A percentile compares a stretch with the other conserved stretches of the same genome.
Conservation (phyloP, 257 asterid species). For the Avicennia marina region DNA sequence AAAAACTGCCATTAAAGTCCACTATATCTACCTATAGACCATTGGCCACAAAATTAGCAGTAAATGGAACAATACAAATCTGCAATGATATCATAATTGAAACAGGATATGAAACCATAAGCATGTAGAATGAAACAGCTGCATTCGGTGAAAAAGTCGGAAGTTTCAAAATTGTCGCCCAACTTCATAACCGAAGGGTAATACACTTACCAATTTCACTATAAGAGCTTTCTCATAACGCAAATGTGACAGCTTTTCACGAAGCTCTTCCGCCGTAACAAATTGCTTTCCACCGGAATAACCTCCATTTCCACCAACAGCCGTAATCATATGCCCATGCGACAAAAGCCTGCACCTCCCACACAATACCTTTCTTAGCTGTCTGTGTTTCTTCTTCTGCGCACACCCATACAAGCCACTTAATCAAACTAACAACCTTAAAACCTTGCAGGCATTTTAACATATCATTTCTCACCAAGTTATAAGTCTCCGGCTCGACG, state of each 20-base stretch:
- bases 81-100: neutral
- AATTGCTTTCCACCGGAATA: constrained; percentile 96
- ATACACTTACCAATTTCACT: constrained; percentile 67
- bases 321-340: constrained; percentile 96
- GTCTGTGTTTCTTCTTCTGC: constrained; percentile 94
- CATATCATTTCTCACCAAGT: constrained; percentile 25
- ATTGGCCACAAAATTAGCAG: constrained; percentile 10
- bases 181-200: constrained; percentile 4
- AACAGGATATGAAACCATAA: too few relatives aligned
- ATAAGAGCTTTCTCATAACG: constrained; percentile 76
- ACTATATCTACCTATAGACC: constrained; percentile 94
- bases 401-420: constrained; percentile 14
- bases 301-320: constrained; percentile 99
- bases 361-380: constrained; percentile 68
- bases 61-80: neutral
- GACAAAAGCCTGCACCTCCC: constrained; percentile 94
- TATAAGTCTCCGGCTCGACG: constrained; percentile 38
- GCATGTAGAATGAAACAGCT: too few relatives aligned
- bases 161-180: neutral
- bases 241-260: constrained; percentile 83
- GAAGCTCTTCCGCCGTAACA: constrained; percentile 93
- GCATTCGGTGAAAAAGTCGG: neutral
- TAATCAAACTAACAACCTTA: constrained; percentile 12
- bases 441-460: neutral
- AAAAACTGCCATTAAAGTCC: constrained; percentile 94